phyloP scores from a whole-genome alignment of 148 eudicot genomes.

The Vaccinium myrtillus region DNA sequence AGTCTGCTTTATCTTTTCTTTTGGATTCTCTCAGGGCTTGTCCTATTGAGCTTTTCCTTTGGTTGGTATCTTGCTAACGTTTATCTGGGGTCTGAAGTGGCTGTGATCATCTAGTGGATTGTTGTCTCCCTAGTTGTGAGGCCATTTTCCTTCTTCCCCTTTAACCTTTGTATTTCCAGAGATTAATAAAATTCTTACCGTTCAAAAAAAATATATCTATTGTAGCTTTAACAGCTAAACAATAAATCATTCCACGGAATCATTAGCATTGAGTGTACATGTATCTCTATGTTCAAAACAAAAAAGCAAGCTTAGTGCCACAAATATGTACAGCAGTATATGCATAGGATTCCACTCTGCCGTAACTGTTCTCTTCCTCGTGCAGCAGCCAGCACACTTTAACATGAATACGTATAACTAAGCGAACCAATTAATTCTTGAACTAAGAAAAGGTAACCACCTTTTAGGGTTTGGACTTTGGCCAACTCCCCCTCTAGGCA shows the following conservation, averaged over 20 bases:
- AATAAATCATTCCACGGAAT: neutral
- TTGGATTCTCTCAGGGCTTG: no score
- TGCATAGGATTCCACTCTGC: neutral
- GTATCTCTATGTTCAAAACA: neutral
- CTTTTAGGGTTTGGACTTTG: neutral
- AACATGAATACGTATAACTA: neutral
- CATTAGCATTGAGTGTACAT: neutral
- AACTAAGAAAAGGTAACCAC: neutral
- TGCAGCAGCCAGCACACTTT: neutral
- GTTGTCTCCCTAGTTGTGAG: no score
- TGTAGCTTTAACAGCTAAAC: neutral
- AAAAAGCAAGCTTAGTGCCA: neutral
- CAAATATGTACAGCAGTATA: neutral
- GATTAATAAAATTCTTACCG: no score
- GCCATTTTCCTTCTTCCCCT: no score
- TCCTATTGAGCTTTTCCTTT: no score
- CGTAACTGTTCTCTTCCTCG: neutral
- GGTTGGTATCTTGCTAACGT: no score
- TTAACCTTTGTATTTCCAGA: no score
- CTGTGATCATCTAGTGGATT: no score
- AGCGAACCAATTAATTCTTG: neutral
- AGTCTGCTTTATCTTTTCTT: no score
- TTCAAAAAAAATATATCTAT: no score
- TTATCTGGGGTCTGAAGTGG: no score
- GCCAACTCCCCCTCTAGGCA: neutral